phyloP scores from a whole-genome alignment of 192 early-diverging fungal genomes.

The Chytriomyces hyalinus region DNA sequence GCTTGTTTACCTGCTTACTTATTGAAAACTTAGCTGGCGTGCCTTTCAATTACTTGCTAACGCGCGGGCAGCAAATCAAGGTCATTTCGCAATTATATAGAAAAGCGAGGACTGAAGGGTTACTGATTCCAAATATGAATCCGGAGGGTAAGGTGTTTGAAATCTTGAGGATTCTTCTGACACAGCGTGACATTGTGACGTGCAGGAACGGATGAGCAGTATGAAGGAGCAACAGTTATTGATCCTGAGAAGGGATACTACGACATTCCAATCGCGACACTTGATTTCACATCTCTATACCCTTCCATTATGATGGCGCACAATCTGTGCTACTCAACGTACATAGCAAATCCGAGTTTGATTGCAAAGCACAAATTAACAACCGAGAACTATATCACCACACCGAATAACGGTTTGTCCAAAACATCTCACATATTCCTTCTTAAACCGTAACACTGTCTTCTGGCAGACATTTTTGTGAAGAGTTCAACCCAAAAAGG shows the following conservation, averaged over 20 bases:
- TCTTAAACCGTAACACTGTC: too few relatives aligned
- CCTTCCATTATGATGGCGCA: conserved; percentile 99
- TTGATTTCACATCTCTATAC: conserved; percentile 98
- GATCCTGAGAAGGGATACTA: conserved; percentile 94
- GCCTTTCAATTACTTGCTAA: conserved; percentile 90
- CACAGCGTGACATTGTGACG: background rate
- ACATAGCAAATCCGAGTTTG: conserved; percentile 63
- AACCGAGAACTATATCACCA: conserved; percentile 85
- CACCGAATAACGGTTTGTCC: conserved; percentile 80
- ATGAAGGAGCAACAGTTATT: conserved; percentile 95
- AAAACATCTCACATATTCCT: background rate
- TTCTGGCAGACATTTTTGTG: conserved; percentile 78
- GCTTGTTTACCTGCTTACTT: too few relatives aligned
- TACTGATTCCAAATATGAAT: conserved; percentile 89
- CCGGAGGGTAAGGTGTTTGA: conserved; percentile 61
- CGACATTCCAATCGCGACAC: conserved; percentile 92
- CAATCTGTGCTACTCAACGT: conserved; percentile 96
- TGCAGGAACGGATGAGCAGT: conserved; percentile 81
- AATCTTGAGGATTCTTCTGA: too few relatives aligned
- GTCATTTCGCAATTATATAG: conserved; percentile 97
- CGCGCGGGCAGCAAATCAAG: conserved; percentile 96
- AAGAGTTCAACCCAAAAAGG: conserved; percentile 76
- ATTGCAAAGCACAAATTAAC: conserved; percentile 57
- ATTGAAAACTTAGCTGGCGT: conserved; percentile 72
- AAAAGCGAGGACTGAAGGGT: conserved; percentile 77